A percentile compares a stretch with the other conserved stretches of the same genome.
Evolutionary conservation across 345 rosid genomes (phyloP).

Genomic region (Eucalyptus pauciflora): DNA sequence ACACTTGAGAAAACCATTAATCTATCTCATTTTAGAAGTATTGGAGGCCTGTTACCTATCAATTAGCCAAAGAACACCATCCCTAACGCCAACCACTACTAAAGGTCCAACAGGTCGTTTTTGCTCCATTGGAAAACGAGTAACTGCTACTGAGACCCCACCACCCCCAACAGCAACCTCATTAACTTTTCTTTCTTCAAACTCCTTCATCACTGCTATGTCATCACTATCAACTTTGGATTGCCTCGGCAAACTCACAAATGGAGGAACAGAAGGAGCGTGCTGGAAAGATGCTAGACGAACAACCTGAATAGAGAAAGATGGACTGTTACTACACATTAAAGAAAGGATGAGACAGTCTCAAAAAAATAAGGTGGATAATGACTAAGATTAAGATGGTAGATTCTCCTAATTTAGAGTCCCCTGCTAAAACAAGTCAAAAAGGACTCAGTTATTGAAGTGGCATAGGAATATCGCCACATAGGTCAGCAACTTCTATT

Average conservation of each 20-base stretch:
- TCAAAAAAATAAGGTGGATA: not conserved
- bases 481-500: not conserved
- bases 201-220: slow-evolving; percentile 28
- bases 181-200: slow-evolving; percentile 64
- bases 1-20: not conserved
- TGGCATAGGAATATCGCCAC: not conserved
- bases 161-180: slow-evolving; percentile 99
- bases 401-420: not conserved
- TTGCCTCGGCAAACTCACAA: slow-evolving; percentile 73
- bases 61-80: slow-evolving; percentile 99
- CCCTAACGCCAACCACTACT: slow-evolving; percentile 85
- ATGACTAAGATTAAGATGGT: not conserved
- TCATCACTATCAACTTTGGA: slow-evolving; percentile 76
- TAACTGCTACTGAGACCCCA: slow-evolving; percentile 95
- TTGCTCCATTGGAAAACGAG: slow-evolving; percentile 91
- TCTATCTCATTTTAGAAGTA: not conserved
- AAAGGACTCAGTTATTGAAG: not conserved
- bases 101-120: slow-evolving; percentile 98
- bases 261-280: slow-evolving; percentile 92
- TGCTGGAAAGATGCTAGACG: slow-evolving; percentile 97
- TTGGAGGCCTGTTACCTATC: slow-evolving; percentile 48
- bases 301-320: slow-evolving; percentile 55
- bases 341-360: not conserved
- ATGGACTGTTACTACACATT: not conserved
- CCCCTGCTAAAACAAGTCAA: not conserved